Conservation (phyloP, 2,329 filamentous ascomycete species). For the Lasiodiplodia sp. region DNA sequence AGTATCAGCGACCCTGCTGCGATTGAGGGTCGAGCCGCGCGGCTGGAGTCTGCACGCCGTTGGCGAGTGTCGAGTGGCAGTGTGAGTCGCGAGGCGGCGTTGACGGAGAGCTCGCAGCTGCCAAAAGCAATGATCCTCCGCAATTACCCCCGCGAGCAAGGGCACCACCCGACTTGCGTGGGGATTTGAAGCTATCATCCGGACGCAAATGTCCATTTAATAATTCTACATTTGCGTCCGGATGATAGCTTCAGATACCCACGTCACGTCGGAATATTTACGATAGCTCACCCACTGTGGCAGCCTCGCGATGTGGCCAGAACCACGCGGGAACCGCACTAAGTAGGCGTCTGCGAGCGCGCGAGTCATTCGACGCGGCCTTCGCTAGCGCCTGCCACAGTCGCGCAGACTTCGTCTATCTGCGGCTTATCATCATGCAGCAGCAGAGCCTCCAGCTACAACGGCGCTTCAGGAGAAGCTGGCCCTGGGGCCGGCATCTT, state of each 20-base stretch:
- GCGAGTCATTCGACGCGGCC: conserved; percentile 2
- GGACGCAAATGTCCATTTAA: no score
- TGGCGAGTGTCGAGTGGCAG: not conserved
- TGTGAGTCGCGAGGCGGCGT: not conserved
- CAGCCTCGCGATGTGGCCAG: not conserved
- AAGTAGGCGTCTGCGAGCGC: not conserved
- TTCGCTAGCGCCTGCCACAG: not conserved
- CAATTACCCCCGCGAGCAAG: no score
- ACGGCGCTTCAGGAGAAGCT: not conserved
- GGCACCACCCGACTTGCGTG: no score
- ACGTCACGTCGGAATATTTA: no score
- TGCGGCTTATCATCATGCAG: conserved; percentile 19
- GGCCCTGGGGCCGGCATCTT: not conserved
- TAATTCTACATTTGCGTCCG: no score
- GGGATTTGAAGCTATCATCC: no score
- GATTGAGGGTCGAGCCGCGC: conserved; percentile 1
- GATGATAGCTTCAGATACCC: no score
- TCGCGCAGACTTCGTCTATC: conserved; percentile 13
- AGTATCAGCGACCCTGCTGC: no score
- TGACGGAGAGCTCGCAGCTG: not conserved
- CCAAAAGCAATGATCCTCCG: no score
- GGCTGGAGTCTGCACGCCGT: not conserved
- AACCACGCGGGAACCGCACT: not conserved
- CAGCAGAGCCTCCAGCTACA: conserved; percentile 15
- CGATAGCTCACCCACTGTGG: no score